These are phyloP conservation scores for bread wheat (Triticum aestivum) DNA, from an alignment of 176 grass and related monocot species.

Conservation along the genomic window DNA sequence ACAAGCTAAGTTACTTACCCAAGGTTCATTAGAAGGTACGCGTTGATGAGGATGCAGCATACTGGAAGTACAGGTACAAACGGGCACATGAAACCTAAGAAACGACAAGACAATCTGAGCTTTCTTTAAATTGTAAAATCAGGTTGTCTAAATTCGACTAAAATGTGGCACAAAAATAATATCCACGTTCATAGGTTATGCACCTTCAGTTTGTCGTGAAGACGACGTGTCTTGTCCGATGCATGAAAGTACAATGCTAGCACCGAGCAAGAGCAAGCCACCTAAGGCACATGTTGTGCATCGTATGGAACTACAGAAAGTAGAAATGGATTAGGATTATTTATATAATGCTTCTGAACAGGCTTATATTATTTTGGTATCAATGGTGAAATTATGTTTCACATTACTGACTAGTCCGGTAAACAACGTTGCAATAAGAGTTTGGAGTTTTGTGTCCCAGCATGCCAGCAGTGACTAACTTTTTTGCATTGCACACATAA, in stretches of 20 bases:
- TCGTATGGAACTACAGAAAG: conserved; percentile 41
- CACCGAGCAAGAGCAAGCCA: conserved; percentile 35
- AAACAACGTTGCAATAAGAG: not conserved
- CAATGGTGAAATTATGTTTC: not conserved
- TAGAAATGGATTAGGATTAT: conserved; percentile 5
- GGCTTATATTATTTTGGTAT: not conserved
- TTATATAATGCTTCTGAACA: not conserved
- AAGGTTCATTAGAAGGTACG: conserved; percentile 77
- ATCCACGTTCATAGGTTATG: not conserved
- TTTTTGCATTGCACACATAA: conserved; percentile 13
- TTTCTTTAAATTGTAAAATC: conserved; percentile 15
- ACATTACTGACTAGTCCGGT: not conserved
- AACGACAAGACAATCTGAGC: not conserved
- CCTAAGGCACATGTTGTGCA: conserved; percentile 35
- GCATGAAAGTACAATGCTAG: conserved; percentile 39
- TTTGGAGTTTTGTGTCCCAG: not conserved
- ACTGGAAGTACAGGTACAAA: conserved; percentile 71
- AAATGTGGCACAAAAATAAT: not conserved
- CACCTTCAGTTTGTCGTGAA: conserved; percentile 52
- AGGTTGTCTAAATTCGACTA: not conserved
- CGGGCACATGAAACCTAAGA: conserved; percentile 79
- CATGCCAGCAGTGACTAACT: not conserved
- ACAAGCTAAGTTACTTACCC: conserved; percentile 30
- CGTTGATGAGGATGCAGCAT: conserved; percentile 73
- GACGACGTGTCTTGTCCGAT: conserved; percentile 50